Evolutionary conservation across 2,329 filamentous ascomycete species (phyloP), one percentile per base, ranked within the genome.

Genomic region (Westerdykella sp.): DNA sequence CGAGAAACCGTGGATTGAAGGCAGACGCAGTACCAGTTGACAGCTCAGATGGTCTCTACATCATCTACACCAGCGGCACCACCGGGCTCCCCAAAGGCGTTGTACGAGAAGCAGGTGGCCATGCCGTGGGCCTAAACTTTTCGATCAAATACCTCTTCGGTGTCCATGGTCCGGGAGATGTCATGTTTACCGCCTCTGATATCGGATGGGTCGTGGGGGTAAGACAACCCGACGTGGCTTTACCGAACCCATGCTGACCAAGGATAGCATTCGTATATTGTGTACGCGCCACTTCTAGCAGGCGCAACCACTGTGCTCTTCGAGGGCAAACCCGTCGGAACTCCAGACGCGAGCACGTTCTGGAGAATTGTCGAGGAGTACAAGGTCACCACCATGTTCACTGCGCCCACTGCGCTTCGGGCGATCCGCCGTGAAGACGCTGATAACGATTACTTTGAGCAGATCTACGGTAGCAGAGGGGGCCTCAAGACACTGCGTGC

Each of bases 251-350:
- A 6, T 9, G n/a, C 32, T 35, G 14, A 35, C 16, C 9, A 18
- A 9, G n/a, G 7, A 35, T 18, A 35, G 32, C 62, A 66, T 30
- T 65, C 62, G 5, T 96, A 93, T 62, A 95, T 95, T 49, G 73
- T 95, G 11, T 96, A 96, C 60, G 90, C 81, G 4, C 90, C 90
- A 11, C 77, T 97, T 5, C 77, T 96, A 1, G 80, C 84, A 0
- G 90, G 90, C 5, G 89, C 90, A 2, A 83, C 89, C 1, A 95
- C 88, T 0, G 79, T 96, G 1, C 73, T 96, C 0, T 96, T 89
- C 64, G 90, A 96, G 69, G 91, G 90, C n/a, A 96, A 96, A 54
- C 90, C 90, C 0, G 75, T 95, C 11, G 89, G 89, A 4, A 95
- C 89, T 0, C 90, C 90, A 0, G 83, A 95, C 55, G 85, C 88